Evolutionary conservation across 1,284 basidiomycete genomes (phyloP).

Genomic region (Rhizopogon parksii): DNA sequence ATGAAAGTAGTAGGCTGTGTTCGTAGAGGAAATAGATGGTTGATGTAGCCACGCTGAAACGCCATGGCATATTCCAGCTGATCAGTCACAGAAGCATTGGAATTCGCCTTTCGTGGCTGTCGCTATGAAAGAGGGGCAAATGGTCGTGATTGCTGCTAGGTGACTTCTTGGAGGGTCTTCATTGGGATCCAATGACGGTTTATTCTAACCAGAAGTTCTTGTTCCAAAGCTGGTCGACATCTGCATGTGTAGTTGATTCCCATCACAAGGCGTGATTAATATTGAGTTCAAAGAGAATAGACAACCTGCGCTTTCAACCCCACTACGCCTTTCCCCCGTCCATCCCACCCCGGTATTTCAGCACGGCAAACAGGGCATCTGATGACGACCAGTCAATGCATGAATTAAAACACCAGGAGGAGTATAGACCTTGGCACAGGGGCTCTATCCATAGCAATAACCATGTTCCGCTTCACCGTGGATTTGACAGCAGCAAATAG

Average conservation of each 20-base stretch:
- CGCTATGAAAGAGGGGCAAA: neutral
- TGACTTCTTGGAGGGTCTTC: neutral
- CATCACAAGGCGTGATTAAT: neutral
- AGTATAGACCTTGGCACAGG: slow-evolving; percentile 36
- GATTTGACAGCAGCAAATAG: slow-evolving; percentile 68
- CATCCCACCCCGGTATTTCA: slow-evolving; percentile 57
- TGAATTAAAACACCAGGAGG: neutral
- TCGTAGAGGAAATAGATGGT: neutral
- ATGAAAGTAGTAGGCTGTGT: neutral
- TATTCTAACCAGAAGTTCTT: neutral
- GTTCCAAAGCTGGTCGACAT: neutral
- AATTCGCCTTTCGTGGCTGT: neutral
- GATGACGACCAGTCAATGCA: neutral
- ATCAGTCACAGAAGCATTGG: slow-evolving; percentile 5
- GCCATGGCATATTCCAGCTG: neutral
- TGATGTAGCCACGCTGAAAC: slow-evolving; percentile 1
- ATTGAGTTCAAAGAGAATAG: slow-evolving; percentile 32
- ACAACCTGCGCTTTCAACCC: slow-evolving; percentile 46
- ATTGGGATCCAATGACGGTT: neutral
- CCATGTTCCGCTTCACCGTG: slow-evolving; percentile 44
- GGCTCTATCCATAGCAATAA: slow-evolving; percentile 32
- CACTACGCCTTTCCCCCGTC: slow-evolving; percentile 55
- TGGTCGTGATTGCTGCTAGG: neutral
- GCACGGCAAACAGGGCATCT: slow-evolving; percentile 65
- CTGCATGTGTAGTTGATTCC: neutral